Evolutionary conservation across 2,329 filamentous ascomycete genomes (phyloP).

Genomic region (Aspergillus fijiensis): DNA sequence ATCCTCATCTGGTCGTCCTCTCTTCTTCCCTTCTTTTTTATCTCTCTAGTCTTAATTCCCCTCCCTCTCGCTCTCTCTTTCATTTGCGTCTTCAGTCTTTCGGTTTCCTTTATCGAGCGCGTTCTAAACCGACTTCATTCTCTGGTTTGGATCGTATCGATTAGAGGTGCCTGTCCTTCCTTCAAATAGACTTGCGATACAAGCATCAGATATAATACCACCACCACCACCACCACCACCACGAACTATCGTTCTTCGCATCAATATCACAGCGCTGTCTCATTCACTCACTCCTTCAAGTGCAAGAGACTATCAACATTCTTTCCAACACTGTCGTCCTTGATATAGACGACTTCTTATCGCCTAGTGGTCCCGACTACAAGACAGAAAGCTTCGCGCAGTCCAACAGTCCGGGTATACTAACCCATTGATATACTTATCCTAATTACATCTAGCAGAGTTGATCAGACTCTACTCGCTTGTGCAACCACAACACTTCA

Average conservation of each 20-base stretch:
- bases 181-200: slow-evolving; percentile 19
- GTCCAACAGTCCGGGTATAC: slow-evolving; percentile 4
- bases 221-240: background rate
- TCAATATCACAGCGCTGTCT: background rate
- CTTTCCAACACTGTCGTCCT: slow-evolving; percentile 1
- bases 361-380: background rate
- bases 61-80: slow-evolving; percentile 27
- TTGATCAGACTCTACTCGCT: slow-evolving; percentile 10
- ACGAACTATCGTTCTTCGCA: slow-evolving; percentile 1
- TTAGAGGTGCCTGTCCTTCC: slow-evolving; percentile 38
- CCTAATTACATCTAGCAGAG: slow-evolving; percentile 17
- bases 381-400: background rate
- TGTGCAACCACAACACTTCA: slow-evolving; percentile 6
- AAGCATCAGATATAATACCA: slow-evolving; percentile 27
- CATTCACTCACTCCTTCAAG: slow-evolving; percentile 13
- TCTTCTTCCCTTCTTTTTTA: slow-evolving; percentile 24
- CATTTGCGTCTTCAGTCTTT: slow-evolving; percentile 21
- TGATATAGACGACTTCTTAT: background rate
- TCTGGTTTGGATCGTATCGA: slow-evolving; percentile 25
- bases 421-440: slow-evolving; percentile 14
- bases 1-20: slow-evolving; percentile 33
- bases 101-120: slow-evolving; percentile 28
- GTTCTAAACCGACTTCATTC: slow-evolving; percentile 16
- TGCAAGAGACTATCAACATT: slow-evolving; percentile 11
- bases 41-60: slow-evolving; percentile 16